Percentiles rank a stretch among this genome's conserved stretches.
phyloP scores from a whole-genome alignment of 2,329 filamentous ascomycete species.

The Calonectria pseudoturangicola region DNA sequence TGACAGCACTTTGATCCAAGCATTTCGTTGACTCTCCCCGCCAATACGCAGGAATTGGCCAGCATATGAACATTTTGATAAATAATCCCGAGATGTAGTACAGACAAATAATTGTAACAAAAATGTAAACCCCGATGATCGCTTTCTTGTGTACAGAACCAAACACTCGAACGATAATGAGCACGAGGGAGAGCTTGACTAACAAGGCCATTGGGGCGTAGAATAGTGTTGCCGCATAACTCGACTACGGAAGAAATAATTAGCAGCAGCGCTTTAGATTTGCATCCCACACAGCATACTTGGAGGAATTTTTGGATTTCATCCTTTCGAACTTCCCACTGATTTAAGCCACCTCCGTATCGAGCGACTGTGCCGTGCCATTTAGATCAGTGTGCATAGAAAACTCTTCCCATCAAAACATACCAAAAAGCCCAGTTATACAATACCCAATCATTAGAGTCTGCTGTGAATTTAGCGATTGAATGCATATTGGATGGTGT shows the following conservation, averaged over 20 bases:
- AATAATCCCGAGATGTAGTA: no score
- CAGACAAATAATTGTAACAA: no score
- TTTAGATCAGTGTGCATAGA: not conserved
- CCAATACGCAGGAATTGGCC: no score
- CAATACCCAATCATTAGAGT: conserved; percentile 47
- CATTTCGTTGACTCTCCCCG: no score
- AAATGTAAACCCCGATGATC: no score
- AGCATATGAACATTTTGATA: no score
- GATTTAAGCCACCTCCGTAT: conserved; percentile 43
- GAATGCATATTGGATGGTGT: not conserved
- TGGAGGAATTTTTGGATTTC: conserved; percentile 60
- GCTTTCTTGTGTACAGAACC: no score
- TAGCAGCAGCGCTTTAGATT: not conserved
- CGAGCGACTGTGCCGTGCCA: conserved; percentile 24
- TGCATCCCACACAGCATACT: conserved; percentile 44
- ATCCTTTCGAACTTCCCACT: conserved; percentile 50
- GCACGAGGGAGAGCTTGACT: no score
- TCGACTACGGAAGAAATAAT: conserved; percentile 52
- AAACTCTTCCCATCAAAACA: not conserved
- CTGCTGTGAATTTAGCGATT: not conserved
- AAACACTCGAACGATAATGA: no score
- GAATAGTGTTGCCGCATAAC: conserved; percentile 66
- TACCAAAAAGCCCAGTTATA: conserved; percentile 40
- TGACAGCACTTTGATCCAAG: no score
- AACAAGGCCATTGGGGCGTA: no score